A percentile compares a stretch with the other conserved stretches of the same genome.
These are phyloP conservation scores for Hypericum androsaemum DNA, from an alignment of 345 rosid genomes.

Conservation along the genomic window DNA sequence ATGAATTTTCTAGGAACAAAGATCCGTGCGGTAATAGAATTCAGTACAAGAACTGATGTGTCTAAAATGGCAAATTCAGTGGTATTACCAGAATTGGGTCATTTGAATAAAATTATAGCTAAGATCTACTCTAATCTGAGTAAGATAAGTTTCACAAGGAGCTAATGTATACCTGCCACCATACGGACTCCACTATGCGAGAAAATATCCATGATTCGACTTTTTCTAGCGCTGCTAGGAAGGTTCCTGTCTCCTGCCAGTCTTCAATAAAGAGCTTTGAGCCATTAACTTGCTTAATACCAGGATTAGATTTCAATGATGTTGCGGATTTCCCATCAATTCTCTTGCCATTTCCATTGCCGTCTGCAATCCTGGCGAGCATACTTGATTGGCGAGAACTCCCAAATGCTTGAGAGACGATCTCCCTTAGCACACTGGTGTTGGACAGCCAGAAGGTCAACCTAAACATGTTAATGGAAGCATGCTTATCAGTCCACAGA, in stretches of 20 bases:
- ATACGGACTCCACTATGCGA: conserved; percentile 80
- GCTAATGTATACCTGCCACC: conserved; percentile 81
- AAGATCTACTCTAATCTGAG: too few relatives aligned
- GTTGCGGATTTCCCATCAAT: conserved; percentile 24
- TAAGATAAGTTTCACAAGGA: too few relatives aligned
- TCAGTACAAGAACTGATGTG: too few relatives aligned
- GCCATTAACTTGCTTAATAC: conserved; percentile 30
- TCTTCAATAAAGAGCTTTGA: conserved; percentile 43
- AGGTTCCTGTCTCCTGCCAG: conserved; percentile 94
- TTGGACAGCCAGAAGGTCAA: conserved; percentile 92
- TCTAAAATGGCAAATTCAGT: too few relatives aligned
- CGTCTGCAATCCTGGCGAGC: conserved; percentile 31
- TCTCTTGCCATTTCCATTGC: conserved; percentile 39
- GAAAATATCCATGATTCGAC: conserved; percentile 89
- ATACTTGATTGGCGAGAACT: conserved; percentile 31
- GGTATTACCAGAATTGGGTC: too few relatives aligned
- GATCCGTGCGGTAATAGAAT: too few relatives aligned
- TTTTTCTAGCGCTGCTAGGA: conserved; percentile 61
- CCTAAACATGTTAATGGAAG: conserved; percentile 35
- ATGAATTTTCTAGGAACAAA: too few relatives aligned
- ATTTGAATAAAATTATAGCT: too few relatives aligned
- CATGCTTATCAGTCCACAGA: conserved; percentile 5
- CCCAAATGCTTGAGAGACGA: conserved; percentile 69
- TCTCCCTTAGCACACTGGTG: conserved; percentile 68
- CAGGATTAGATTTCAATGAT: conserved; percentile 35